Evolutionary conservation across 208 protist genomes (phyloP), one percentile per base, ranked within the genome.

Genomic region (Naegleria gruberi): DNA sequence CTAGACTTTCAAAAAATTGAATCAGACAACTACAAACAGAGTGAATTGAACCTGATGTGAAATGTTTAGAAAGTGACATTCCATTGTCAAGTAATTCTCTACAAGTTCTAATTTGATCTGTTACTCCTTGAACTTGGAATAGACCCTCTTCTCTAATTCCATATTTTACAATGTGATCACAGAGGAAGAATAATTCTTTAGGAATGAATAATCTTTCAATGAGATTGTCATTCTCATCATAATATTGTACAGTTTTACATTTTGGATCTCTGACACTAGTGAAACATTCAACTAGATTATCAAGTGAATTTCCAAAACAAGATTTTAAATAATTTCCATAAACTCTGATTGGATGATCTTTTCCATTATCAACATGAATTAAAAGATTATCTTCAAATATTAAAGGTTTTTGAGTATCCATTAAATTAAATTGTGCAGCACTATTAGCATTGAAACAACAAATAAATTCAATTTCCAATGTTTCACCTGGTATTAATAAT

Each of bases 151-250:
- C 34, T 65, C 84, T 88, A 0, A 88, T n/a, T 40, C 84, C 84
- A 65, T 88, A 88, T 65, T 88, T 88, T 1, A 34, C 46, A 34
- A 88, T 65, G 42, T 65, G 46, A 42, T 88, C 84, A 65, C 10
- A 23, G 3, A 88, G 26, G 6, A 30, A 45, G 34, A 41, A 88
- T 19, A 88, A 42, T 42, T 88, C 84, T 65, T 88, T 88, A n/a
- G 84, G 84, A 40, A 88, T 65, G 19, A 7, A 26, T 30, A 88
- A 88, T 19, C 3, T 6, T 46, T 34, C 3, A n/a, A 26, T 44
- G 8, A 42, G 23, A 26, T 40, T 44, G 8, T 15, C 34, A 41
- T 6, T 30, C 19, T 17, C 8, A 44, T 43, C 30, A n/a, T 37
- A 7, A 83, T 43, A 41, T 41, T 41, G 37, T 40, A 45, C 6